Evolutionary conservation across 2,329 filamentous ascomycete genomes (phyloP).

Genomic region (Aspergillus sojae): DNA sequence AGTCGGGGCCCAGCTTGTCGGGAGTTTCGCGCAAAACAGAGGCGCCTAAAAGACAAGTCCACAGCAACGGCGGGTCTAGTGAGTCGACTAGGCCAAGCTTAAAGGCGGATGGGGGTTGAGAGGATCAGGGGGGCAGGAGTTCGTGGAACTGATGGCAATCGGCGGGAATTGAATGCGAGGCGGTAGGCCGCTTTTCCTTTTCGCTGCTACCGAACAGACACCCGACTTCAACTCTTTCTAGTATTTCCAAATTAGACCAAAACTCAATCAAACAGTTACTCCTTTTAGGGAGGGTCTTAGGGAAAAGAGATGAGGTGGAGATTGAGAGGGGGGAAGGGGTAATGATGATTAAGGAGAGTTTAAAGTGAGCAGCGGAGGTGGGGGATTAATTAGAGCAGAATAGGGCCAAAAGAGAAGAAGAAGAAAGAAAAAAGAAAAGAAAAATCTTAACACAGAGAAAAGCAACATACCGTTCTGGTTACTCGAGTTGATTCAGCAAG

Average conservation of each 20-base stretch:
- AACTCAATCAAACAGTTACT: background rate
- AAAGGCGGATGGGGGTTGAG: slow-evolving; percentile 25
- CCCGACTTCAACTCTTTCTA: background rate
- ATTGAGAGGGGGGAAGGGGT: slow-evolving; percentile 6
- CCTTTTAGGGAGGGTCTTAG: background rate
- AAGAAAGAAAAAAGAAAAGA: background rate
- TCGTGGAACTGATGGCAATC: slow-evolving; percentile 22
- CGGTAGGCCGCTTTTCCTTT: slow-evolving; percentile 5
- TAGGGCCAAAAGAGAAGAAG: background rate
- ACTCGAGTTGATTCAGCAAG: background rate
- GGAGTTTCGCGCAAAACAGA: slow-evolving; percentile 28
- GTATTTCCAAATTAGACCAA: background rate
- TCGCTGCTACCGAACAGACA: slow-evolving; percentile 3
- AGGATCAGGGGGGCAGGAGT: slow-evolving; percentile 22
- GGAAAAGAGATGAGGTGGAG: slow-evolving; percentile 1
- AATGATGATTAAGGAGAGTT: slow-evolving; percentile 10
- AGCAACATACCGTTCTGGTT: background rate
- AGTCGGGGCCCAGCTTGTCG: slow-evolving; percentile 31
- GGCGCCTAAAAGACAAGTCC: slow-evolving; percentile 27
- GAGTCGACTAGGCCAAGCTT: slow-evolving; percentile 30
- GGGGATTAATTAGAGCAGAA: background rate
- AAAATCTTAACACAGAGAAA: background rate
- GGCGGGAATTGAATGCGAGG: slow-evolving; percentile 17
- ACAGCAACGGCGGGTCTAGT: slow-evolving; percentile 32
- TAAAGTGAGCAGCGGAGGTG: slow-evolving; percentile 1